Conservation (phyloP, 1,139 yeast genomes). For the Diutina pseudorugosa region DNA sequence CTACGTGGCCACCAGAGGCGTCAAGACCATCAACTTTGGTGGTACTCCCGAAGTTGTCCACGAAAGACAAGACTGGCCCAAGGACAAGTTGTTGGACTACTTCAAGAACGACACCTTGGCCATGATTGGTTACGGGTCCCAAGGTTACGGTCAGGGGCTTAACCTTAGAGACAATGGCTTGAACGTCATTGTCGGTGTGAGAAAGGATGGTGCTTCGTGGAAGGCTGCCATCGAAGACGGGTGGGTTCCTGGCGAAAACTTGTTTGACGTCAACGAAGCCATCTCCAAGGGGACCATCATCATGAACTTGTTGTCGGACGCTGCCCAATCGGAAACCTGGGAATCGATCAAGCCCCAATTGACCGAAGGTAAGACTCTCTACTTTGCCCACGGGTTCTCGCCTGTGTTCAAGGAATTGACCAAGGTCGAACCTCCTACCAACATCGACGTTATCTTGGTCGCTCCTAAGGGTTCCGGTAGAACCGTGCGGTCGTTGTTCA, state of each 20-base stretch:
- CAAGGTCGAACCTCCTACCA: constrained; percentile 87
- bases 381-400: constrained; percentile 99
- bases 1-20: constrained; percentile 56
- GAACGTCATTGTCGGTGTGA: constrained; percentile 95
- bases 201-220: constrained; percentile 99
- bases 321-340: constrained; percentile 99
- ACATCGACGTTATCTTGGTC: constrained; percentile 93
- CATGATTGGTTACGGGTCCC: constrained; percentile 97
- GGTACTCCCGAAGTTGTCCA: constrained; percentile 92
- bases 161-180: constrained; percentile 98
- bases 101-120: constrained; percentile 98
- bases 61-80: constrained; percentile 99
- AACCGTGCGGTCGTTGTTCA: constrained; percentile 97
- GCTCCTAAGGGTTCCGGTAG: constrained; percentile 99
- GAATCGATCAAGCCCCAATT: constrained; percentile 70
- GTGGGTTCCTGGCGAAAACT: constrained; percentile 99
- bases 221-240: constrained; percentile 99
- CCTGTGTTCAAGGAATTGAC: constrained; percentile 98
- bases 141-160: constrained; percentile 99
- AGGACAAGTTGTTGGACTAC: constrained; percentile 88
- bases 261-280: constrained; percentile 91
- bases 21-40: constrained; percentile 93
- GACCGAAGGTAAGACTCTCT: constrained; percentile 94
- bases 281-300: constrained; percentile 81
- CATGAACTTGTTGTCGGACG: constrained; percentile 97